Evolutionary conservation across 495 filamentous ascomycete genomes (phyloP).

Genomic region (Chaetomidium leptoderma): DNA sequence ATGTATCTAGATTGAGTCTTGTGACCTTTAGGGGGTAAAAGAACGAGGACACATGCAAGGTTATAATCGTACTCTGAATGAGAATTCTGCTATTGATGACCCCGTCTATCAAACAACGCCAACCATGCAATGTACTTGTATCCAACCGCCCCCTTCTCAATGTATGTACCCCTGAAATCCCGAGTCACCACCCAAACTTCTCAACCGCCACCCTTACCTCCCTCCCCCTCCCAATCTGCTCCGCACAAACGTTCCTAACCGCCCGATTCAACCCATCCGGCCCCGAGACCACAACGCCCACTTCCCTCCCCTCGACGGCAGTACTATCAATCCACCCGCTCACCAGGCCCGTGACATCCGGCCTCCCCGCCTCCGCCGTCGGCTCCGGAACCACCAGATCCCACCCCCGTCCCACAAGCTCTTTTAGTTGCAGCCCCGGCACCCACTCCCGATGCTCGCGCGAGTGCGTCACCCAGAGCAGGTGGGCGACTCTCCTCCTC

Average conservation of each 20-base stretch:
- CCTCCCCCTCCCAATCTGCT: conserved; percentile 36
- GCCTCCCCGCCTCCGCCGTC: conserved; percentile 49
- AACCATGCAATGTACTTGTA: not conserved
- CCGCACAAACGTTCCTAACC: conserved; percentile 51
- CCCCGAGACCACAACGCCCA: conserved; percentile 50
- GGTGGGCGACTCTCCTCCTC: conserved; percentile 30
- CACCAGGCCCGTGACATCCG: conserved; percentile 44
- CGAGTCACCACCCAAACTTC: conserved; percentile 49
- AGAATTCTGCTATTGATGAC: too few relatives aligned
- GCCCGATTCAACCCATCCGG: conserved; percentile 52
- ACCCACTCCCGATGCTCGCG: conserved; percentile 50
- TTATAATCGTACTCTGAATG: too few relatives aligned
- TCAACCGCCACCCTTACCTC: conserved; percentile 44
- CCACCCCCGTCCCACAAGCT: conserved; percentile 44
- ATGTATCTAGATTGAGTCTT: too few relatives aligned
- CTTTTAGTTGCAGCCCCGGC: conserved; percentile 39
- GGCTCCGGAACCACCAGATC: conserved; percentile 49
- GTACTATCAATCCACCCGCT: conserved; percentile 29
- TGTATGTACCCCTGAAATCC: too few relatives aligned
- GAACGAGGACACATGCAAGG: too few relatives aligned
- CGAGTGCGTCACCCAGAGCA: conserved; percentile 58
- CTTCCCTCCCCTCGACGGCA: conserved; percentile 25
- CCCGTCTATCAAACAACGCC: too few relatives aligned
- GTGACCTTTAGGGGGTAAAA: too few relatives aligned
- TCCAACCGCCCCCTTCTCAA: too few relatives aligned